Evolutionary conservation across 257 asterid species (phyloP).

Genomic region (Fraxinus quadrangulata): DNA sequence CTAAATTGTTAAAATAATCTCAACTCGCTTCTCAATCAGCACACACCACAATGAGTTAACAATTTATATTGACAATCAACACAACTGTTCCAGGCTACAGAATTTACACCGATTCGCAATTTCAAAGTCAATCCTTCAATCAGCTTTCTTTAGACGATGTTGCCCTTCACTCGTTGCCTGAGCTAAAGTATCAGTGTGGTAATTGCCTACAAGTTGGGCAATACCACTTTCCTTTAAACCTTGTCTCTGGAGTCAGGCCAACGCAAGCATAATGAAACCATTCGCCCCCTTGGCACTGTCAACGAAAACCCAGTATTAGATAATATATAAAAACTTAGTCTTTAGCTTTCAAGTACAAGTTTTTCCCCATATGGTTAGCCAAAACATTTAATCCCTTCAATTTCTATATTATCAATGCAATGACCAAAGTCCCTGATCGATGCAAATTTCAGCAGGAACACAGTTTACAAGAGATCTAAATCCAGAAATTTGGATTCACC

Average conservation of each 20-base stretch:
- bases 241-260: slow-evolving; percentile 91
- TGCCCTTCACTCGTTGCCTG: background rate
- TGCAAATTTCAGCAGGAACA: background rate
- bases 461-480: background rate
- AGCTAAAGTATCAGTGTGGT: slow-evolving; percentile 35
- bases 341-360: background rate
- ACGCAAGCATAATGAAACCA: slow-evolving; percentile 99
- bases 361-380: background rate
- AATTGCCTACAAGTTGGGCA: slow-evolving; percentile 87
- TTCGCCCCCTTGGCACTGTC: slow-evolving; percentile 98
- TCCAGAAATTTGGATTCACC: background rate
- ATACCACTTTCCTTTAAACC: slow-evolving; percentile 95
- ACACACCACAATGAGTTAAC: background rate
- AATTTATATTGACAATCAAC: background rate
- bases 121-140: background rate
- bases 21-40: background rate
- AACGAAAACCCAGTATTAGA: slow-evolving; percentile 16
- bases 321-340: background rate
- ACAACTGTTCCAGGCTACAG: background rate
- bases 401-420: background rate
- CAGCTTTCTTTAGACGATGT: background rate
- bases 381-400: background rate
- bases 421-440: background rate
- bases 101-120: background rate
- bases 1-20: background rate